A percentile compares a stretch with the other conserved stretches of the same genome.
Evolutionary conservation across 805 yeast genomes (phyloP).

Genomic region (Teunomyces atbi): DNA sequence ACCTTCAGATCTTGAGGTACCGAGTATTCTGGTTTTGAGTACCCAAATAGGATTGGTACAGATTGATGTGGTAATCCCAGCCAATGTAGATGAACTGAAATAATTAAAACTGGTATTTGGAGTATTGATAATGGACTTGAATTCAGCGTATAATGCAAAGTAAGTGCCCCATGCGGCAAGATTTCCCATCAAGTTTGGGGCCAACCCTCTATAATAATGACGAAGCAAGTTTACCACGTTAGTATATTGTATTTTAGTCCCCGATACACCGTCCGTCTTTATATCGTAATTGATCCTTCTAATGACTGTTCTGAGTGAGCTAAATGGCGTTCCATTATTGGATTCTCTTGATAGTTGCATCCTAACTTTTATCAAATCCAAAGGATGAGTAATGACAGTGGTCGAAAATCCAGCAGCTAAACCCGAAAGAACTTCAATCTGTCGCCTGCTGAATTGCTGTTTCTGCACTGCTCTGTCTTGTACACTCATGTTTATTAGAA

Average conservation of each 20-base stretch:
- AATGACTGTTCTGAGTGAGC: conserved; percentile 18
- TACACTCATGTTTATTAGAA: not conserved
- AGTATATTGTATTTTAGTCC: not conserved
- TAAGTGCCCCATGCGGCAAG: conserved; percentile 88
- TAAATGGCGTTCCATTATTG: conserved; percentile 15
- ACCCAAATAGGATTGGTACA: conserved; percentile 96
- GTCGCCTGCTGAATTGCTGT: conserved; percentile 17
- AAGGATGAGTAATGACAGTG: conserved; percentile 81
- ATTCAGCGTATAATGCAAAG: conserved; percentile 70
- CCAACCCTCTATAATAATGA: conserved; percentile 66
- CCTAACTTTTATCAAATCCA: conserved; percentile 81
- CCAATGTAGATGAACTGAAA: conserved; percentile 40
- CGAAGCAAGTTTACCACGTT: conserved; percentile 6
- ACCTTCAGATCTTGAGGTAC: conserved; percentile 43
- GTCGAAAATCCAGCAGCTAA: conserved; percentile 77
- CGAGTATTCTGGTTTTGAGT: conserved; percentile 81
- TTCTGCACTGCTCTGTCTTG: not conserved
- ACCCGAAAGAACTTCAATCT: conserved; percentile 66
- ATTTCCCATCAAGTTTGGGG: conserved; percentile 80
- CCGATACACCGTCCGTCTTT: not conserved
- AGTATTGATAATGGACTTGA: conserved; percentile 35
- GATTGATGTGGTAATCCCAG: conserved; percentile 75
- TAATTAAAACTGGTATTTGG: conserved; percentile 24
- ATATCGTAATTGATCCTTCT: conserved; percentile 21
- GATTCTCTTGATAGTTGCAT: conserved; percentile 53